Evolutionary conservation across 805 yeast genomes (phyloP), one percentile per base, ranked within the genome.

Genomic region (Wickerhamiella azyma): DNA sequence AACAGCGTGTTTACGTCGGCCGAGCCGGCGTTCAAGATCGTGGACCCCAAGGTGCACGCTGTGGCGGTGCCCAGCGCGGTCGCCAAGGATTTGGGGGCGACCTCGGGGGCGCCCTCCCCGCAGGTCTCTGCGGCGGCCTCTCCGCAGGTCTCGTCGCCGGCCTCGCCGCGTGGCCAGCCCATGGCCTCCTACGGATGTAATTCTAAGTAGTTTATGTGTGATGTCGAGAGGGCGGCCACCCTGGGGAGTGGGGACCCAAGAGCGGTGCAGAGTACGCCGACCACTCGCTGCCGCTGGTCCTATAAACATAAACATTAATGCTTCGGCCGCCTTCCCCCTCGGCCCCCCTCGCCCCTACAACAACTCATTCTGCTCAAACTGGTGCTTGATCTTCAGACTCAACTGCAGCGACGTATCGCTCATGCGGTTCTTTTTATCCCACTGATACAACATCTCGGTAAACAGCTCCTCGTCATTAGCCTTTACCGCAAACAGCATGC

Each of bases 31-130:
- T 56, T 50, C 32, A 53, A 53, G 47, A 56, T 56, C 29, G 58
- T 56, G 19, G 59, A 56, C 33, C 57, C 58, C n/a, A 45, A 47
- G 10, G 51, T 56, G 29, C 50, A 48, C 40, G 52, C 59, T 2
- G 59, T 56, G 37, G 54, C 47, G 38, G 42, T 52, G 48, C 40
- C 46, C 39, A 2, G 47, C 50, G 14, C 29, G 26, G 46, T 47
- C 5, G 37, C 37, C 24, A 9, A 35, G 10, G 24, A 35, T 3
- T 24, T 35, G 9, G 24, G 17, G 18, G n/a, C n/a, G n/a, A n/a
- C n/a, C n/a, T n/a, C n/a, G n/a, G n/a, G n/a, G n/a, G n/a, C n/a
- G n/a, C n/a, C 17, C n/a, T 21, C 17, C 18, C 19, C 37, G n/a
- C 37, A 35, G n/a, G 37, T 35, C 18, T 6, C 19, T n/a, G n/a